Conservation (phyloP, 2,329 filamentous ascomycete genomes). For the Fusarium sp. region DNA sequence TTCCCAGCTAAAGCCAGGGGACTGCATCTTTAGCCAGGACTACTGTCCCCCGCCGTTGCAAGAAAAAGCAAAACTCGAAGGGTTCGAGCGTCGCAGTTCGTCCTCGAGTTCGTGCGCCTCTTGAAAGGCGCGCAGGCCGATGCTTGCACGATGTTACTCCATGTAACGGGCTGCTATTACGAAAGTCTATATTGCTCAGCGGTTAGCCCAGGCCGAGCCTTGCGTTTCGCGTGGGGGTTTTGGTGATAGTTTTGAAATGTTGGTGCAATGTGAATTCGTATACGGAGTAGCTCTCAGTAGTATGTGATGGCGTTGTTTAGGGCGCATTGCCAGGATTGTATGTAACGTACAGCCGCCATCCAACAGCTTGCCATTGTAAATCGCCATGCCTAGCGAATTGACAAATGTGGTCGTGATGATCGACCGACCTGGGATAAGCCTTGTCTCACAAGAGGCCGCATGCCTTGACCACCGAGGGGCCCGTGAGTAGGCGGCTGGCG, state of each 20-base stretch:
- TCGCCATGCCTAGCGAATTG: conserved; percentile 31
- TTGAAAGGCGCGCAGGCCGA: conserved; percentile 12
- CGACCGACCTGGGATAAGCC: conserved; percentile 44
- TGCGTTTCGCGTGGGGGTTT: conserved; percentile 39
- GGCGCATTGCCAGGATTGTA: background rate
- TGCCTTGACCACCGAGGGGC: conserved; percentile 43
- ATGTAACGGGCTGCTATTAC: conserved; percentile 23
- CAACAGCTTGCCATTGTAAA: conserved; percentile 31
- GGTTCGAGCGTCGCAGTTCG: conserved; percentile 22
- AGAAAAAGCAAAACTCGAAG: conserved; percentile 39
- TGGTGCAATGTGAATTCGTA: conserved; percentile 1
- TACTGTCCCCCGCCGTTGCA: conserved; percentile 36
- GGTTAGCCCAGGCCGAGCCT: conserved; percentile 25
- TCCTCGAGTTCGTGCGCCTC: conserved; percentile 18
- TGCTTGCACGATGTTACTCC: conserved; percentile 19
- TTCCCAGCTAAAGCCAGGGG: conserved; percentile 30
- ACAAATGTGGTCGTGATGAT: conserved; percentile 42
- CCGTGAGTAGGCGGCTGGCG: conserved; percentile 40
- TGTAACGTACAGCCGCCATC: conserved; percentile 8
- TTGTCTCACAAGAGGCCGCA: conserved; percentile 40
- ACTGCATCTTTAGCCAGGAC: conserved; percentile 34
- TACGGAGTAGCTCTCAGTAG: background rate
- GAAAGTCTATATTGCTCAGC: conserved; percentile 21
- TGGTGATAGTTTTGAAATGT: background rate
- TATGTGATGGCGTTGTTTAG: conserved; percentile 14